Conservation (phyloP, 139 green algal species). For the Coelastrella sp. region DNA sequence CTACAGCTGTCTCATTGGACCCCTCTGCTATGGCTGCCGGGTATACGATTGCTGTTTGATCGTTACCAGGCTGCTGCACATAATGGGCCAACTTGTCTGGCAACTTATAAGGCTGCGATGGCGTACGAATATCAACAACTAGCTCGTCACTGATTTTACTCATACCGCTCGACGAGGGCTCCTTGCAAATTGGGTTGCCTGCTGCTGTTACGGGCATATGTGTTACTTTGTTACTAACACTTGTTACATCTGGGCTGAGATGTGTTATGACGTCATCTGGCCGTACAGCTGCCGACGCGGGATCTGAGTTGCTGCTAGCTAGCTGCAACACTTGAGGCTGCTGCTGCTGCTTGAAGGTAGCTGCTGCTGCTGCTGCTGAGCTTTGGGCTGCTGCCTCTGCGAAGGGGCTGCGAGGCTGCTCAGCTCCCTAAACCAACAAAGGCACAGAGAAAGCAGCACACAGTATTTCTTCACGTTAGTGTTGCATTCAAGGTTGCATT, state of each 20-base stretch:
- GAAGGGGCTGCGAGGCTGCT: neutral
- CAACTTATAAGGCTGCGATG: neutral
- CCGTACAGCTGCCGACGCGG: neutral
- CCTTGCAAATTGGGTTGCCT: neutral
- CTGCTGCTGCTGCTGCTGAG: conserved; percentile 1
- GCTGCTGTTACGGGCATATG: neutral
- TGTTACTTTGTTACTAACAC: neutral
- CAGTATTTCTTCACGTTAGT: no score
- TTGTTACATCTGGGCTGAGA: no score
- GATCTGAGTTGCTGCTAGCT: neutral
- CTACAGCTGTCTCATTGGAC: neutral
- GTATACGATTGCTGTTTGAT: neutral
- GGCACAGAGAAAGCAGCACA: neutral
- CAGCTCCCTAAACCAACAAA: neutral
- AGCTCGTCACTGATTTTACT: neutral
- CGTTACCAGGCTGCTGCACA: neutral
- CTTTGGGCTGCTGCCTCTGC: neutral
- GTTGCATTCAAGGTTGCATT: no score
- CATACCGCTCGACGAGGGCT: neutral
- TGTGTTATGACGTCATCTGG: neutral
- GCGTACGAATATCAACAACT: neutral
- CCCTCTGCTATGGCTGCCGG: neutral
- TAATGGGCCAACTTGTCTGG: neutral
- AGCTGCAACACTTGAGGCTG: neutral
- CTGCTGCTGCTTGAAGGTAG: neutral